phyloP scores from a whole-genome alignment of 371 early-diverging fungal species.

The Mortierella sp. region DNA sequence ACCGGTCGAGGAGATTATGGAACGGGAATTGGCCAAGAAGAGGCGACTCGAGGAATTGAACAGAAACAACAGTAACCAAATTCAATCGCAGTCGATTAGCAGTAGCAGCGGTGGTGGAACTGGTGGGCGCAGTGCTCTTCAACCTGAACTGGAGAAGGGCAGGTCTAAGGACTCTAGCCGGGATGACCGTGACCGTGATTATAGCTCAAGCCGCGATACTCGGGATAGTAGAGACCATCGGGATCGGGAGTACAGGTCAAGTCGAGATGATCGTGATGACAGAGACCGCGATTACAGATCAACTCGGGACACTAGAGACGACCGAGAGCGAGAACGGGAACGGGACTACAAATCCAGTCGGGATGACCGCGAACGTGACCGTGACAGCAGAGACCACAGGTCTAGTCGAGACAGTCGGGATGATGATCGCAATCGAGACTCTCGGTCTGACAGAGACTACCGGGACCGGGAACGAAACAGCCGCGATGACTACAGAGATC shows the following conservation, averaged over 20 bases:
- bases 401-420: conserved; percentile 1
- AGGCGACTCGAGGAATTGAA: conserved; percentile 30
- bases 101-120: background rate
- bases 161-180: background rate
- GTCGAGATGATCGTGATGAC: conserved; percentile 19
- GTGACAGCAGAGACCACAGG: background rate
- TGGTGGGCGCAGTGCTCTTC: background rate
- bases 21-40: conserved; percentile 62
- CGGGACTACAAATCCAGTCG: conserved; percentile 21
- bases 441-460: background rate
- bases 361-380: conserved; percentile 16
- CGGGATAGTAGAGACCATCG: conserved; percentile 4
- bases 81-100: background rate
- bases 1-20: conserved; percentile 67
- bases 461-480: background rate
- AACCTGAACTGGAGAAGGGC: background rate
- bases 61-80: background rate
- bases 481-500: conserved; percentile 1
- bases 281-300: conserved; percentile 21
- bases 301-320: conserved; percentile 22
- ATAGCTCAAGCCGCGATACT: background rate
- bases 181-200: conserved; percentile 1
- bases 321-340: conserved; percentile 23
- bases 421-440: conserved; percentile 4
- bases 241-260: conserved; percentile 13